Base-by-base conservation (phyloP, 202 grass and related monocot genomes). In the Schoenoplectus tabernaemontani region DNA sequence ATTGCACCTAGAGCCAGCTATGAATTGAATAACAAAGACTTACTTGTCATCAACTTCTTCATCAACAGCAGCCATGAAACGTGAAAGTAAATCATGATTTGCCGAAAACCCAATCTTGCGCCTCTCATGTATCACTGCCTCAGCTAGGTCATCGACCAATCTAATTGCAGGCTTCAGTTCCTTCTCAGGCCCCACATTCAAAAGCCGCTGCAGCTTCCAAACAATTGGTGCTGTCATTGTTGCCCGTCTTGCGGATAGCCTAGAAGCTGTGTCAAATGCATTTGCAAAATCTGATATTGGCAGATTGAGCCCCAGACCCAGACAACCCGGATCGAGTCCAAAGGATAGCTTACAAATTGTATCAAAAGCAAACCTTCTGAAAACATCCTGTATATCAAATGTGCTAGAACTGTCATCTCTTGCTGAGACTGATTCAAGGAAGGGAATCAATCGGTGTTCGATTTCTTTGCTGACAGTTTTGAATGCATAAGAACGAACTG, bases 311-410 rank as follows among this genome's bases (percentile, higher is more conserved):
- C n/a, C n/a, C n/a, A n/a, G n/a, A n/a, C 72, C 67, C 32, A 94
- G 86, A 43, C 87, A 91, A 39, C 71, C 71, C 1, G 84, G 88
- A 51, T 94, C 91, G 3, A 89, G 43, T 0, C 86, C 88, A 34
- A 91, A 93, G 2, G 82, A 83, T 22, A 93, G 81, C 86, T 81
- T 93, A 82, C 91, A 91, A 83, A 93, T 87, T 47, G 79, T 91
- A 57, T 93, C 88, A 57, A 93, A 93, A 3, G 91, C 80, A 74
- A 93, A 91, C 5, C 88, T 53, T 22, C 86, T 85, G 66, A 93
- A 90, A 54, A 87, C 69, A 57, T 91, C 91, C 81, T 94, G 91
- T 19, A 90, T 83, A 64, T 89, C 86, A 26, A 91, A 4, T 3
- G 1, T 32, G 46, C 32, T 78, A 10, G 63, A 9, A 0, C 8